These are phyloP conservation scores for Vitellaria paradoxa DNA, from an alignment of 179 eudicot species.

Conservation along the genomic window DNA sequence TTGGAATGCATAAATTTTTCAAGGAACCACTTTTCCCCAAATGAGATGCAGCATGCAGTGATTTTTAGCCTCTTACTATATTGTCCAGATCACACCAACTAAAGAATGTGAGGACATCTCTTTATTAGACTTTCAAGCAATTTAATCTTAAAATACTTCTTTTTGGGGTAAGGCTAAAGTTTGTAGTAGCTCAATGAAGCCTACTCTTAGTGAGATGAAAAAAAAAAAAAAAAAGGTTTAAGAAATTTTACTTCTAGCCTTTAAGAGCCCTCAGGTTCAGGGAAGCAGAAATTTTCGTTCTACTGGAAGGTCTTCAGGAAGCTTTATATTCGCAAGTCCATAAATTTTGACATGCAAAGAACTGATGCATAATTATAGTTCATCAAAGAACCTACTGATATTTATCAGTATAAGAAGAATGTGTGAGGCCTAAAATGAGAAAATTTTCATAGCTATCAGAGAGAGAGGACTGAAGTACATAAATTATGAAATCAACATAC, in stretches of 20 bases:
- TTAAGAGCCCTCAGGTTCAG: neutral
- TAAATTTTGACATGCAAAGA: neutral
- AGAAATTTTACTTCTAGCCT: neutral
- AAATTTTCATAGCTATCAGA: neutral
- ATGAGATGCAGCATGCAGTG: too few relatives aligned
- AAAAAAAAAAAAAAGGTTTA: neutral
- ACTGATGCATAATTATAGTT: neutral
- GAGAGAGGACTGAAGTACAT: neutral
- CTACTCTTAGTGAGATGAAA: neutral
- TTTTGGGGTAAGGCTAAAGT: too few relatives aligned
- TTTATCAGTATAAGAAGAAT: neutral
- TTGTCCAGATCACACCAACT: too few relatives aligned
- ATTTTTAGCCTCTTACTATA: too few relatives aligned
- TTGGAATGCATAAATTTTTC: too few relatives aligned
- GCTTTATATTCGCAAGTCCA: neutral
- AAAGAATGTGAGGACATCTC: too few relatives aligned
- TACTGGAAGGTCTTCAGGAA: neutral
- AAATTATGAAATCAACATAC: slow-evolving; percentile 30
- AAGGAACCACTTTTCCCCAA: too few relatives aligned
- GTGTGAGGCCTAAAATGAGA: neutral
- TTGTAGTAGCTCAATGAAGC: too few relatives aligned
- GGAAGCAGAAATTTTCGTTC: neutral
- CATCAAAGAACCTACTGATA: neutral
- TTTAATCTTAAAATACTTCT: too few relatives aligned
- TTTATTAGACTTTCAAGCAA: too few relatives aligned